Base-by-base conservation (phyloP, 2,329 filamentous ascomycete genomes). In the Arachnomyces sp. region DNA sequence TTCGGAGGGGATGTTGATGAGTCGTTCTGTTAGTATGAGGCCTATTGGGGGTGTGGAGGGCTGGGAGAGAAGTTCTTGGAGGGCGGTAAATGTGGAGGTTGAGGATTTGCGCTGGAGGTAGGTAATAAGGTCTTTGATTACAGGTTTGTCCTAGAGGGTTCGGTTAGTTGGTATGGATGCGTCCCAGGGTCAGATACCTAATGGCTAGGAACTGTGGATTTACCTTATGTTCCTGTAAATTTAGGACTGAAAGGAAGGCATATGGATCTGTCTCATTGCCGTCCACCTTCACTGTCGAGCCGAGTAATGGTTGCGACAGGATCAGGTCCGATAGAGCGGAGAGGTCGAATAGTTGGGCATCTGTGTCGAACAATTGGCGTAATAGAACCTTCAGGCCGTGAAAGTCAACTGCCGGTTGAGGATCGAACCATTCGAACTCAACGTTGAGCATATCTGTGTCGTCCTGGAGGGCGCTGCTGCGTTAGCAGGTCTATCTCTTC, bases 351-450 rank as follows among this genome's bases (percentile, higher is more conserved):
- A 93, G 72, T 44, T 82, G 75, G 34, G 83, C 76, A 66, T 98
- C 92, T 39, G 84, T 78, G 62, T 96, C 92, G 61, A 98, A 81
- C 31, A 98, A 78, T 64, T 98, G 92, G 44, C 90, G 84, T 44
- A 95, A 66, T 6, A 98, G 78, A 7, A 79, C 82, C 64, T 95
- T 95, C 53, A 93, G 77, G 43, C 92, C 92, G 65, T 96, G 90
- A 64, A 96, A 96, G 64, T 98, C 92, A 53, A 94, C 75, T 6
- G 84, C 79, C 2, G 84, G 74, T 53, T 92, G 82, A 47, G 90
- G 94, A 66, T 95, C 93, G 70, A 96, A 98, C 84, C 88, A 96
- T 69, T 98, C 92, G 56, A 98, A 98, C 50, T 96, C 90, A 43
- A 96, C 88, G 58, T 96, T 82, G 49, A 98, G 79, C 61, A 90